These are phyloP conservation scores for Saraca asoca DNA, from an alignment of 331 rosid species.

Conservation along the genomic window DNA sequence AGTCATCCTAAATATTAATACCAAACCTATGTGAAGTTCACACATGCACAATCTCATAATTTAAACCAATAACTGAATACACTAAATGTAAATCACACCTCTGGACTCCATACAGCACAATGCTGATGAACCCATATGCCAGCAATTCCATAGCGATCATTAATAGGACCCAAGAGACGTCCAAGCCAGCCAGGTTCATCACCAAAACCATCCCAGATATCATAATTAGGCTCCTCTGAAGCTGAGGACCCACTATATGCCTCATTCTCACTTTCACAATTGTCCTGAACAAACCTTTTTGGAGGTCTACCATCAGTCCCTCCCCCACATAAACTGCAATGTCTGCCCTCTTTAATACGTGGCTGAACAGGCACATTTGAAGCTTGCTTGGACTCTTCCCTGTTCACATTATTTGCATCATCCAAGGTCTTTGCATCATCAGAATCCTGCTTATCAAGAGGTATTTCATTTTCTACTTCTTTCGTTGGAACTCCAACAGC, in stretches of 20 bases:
- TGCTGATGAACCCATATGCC: conserved; percentile 98
- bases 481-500: conserved; percentile 37
- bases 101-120: conserved; percentile 99
- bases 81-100: conserved; percentile 58
- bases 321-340: conserved; percentile 94
- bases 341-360: conserved; percentile 75
- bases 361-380: conserved; percentile 45
- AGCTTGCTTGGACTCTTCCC: conserved; percentile 40
- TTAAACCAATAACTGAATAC: conserved; percentile 34
- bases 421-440: conserved; percentile 39
- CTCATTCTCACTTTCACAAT: conserved; percentile 83
- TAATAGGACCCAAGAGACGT: conserved; percentile 86
- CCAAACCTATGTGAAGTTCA: conserved; percentile 25
- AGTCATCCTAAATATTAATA: conserved; percentile 3
- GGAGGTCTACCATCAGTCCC: conserved; percentile 92
- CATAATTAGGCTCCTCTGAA: conserved; percentile 81
- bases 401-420: conserved; percentile 36
- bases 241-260: conserved; percentile 80
- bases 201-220: conserved; percentile 94
- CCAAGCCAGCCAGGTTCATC: conserved; percentile 98
- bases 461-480: conserved; percentile 48
- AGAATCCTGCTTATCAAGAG: conserved; percentile 41
- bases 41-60: conserved; percentile 28
- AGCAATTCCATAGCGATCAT: conserved; percentile 91
- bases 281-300: conserved; percentile 62